Evolutionary conservation across 2,329 filamentous ascomycete genomes (phyloP), one percentile per base, ranked within the genome.

Genomic region (Niveomyces coronatus): DNA sequence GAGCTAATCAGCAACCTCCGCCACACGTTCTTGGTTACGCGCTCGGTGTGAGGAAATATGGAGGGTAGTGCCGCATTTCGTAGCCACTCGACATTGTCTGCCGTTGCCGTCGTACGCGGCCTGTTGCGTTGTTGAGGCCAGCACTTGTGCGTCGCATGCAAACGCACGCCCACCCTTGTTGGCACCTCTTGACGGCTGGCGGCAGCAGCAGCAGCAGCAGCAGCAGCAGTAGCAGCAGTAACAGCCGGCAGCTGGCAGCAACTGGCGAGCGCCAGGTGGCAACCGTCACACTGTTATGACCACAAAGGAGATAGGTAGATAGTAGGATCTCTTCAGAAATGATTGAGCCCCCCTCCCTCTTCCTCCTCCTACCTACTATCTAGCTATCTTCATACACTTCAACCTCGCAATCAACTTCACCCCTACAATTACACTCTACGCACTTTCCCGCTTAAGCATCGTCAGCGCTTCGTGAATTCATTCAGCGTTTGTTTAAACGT

Each of bases 231-330:
- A 19, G 20, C 22, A 11, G 4, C 17, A 4, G n/a, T 15, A 28
- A 11, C 20, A 30, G 9, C 43, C 40, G 29, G 28, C 24, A 18
- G 14, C 31, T 37, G 14, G n/a, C 35, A 14, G 27, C 11, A 24
- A 24, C 7, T n/a, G 22, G 22, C 22, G 11, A 11, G n/a, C 22
- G 13, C 9, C 16, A 37, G 30, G 34, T 35, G 19, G 27, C 11
- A 31, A 28, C 39, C 18, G 9, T 18, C 5, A 11, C 31, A 13
- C 8, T n/a, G 13, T 32, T 39, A 41, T 40, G 37, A 39, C 38
- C 33, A n/a, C 11, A 16, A n/a, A n/a, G n/a, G n/a, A n/a, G n/a
- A n/a, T n/a, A n/a, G n/a, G n/a, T n/a, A n/a, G n/a, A n/a, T n/a
- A n/a, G n/a, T n/a, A n/a, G n/a, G n/a, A n/a, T n/a, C n/a, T n/a